These are phyloP conservation scores for Solanum clarkiae DNA, from an alignment of 257 asterid genomes.

Conservation along the genomic window DNA sequence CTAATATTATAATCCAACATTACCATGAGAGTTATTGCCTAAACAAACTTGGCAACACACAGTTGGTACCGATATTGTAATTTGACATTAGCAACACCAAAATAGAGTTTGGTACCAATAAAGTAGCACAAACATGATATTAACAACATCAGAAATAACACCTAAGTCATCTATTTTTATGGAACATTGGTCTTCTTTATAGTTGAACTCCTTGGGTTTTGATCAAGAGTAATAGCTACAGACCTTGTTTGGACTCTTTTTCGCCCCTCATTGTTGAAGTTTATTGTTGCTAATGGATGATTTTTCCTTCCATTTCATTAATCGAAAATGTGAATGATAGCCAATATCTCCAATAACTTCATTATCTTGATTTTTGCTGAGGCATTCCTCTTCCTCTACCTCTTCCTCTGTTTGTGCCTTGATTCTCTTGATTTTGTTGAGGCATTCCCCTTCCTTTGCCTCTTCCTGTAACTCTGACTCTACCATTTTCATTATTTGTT, in stretches of 20 bases:
- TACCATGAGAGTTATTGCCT: too few relatives aligned
- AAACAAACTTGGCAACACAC: too few relatives aligned
- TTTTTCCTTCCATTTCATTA: background rate
- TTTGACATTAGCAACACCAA: too few relatives aligned
- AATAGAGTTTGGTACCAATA: background rate
- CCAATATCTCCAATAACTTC: background rate
- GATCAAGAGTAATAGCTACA: background rate
- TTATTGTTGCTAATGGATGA: background rate
- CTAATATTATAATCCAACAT: too few relatives aligned
- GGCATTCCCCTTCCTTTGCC: background rate
- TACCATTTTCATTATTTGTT: background rate
- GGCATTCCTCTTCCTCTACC: background rate
- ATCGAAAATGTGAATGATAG: background rate
- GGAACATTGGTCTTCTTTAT: background rate
- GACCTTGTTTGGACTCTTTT: background rate
- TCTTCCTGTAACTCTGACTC: background rate
- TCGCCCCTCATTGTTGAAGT: background rate
- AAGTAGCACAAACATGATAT: too few relatives aligned
- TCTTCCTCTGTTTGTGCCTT: too few relatives aligned
- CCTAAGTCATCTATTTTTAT: background rate
- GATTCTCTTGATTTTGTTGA: background rate
- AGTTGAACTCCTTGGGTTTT: background rate
- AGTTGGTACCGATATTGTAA: too few relatives aligned
- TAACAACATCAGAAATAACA: too few relatives aligned
- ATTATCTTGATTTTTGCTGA: background rate